Evolutionary conservation across 2,329 filamentous ascomycete genomes (phyloP), one percentile per base, ranked within the genome.

Genomic region (Dothideomycetes sp.): DNA sequence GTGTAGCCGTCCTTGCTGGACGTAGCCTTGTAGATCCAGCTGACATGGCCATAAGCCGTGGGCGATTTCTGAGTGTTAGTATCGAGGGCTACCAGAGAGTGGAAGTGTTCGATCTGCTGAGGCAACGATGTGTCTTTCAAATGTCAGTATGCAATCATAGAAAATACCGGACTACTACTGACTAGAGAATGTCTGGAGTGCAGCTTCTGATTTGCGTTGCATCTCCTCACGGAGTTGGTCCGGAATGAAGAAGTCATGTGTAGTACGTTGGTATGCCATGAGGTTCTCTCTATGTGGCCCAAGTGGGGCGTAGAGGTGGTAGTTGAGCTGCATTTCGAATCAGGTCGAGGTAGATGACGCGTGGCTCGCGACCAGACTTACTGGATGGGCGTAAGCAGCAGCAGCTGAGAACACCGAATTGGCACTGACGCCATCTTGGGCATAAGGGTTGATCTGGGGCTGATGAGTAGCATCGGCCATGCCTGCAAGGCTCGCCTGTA

Each of bases 11-110:
- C 89, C 57, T 91, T 91, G 60, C 76, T 81, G 5, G 86, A 94
- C 17, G 82, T 80, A 7, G 88, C 89, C 65, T 96, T 96, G 67
- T 95, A 98, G 1, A 94, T 77, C 86, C 88, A 96, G 52, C 82
- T 94, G 5, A 82, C 78, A 54, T 86, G 94, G 19, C 87, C 86
- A 61, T 95, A 95, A 12, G 83, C 76, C 10, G 76, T 73, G 4
- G 80, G 75, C 50, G 81, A 86, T 59, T 86, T 88, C 49, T 87
- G 77, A 46, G 85, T 78, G 35, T 74, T 82, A 7, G 80, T 84
- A 60, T 96, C 88, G 30, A 98, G 68, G 4, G 89, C 85, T 7
- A 95, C 87, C 9, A 98, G 71, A 4, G 87, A 93, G 61, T 96
- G 88, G 57, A 91, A 96, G 53, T 87, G 81, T 54, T 94, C 86